These are phyloP conservation scores for Evansstolkia leycettana DNA, from an alignment of 495 filamentous ascomycete genomes.

Conservation along the genomic window DNA sequence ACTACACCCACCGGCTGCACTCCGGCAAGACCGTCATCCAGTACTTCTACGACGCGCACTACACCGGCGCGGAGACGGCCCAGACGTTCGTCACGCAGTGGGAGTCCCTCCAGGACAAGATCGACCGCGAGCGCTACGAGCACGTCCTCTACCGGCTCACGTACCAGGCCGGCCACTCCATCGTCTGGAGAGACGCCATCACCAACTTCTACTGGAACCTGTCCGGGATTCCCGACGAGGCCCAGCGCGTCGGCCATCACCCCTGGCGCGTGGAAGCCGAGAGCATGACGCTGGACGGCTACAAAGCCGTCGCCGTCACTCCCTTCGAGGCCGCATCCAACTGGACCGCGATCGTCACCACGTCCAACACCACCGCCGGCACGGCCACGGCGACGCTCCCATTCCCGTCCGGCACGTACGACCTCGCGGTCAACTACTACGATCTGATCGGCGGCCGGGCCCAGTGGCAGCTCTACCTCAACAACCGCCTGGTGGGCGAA, in stretches of 20 bases:
- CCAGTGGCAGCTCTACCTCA: slow-evolving; percentile 40
- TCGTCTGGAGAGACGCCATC: slow-evolving; percentile 59
- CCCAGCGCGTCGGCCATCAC: slow-evolving; percentile 42
- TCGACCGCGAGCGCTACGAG: slow-evolving; percentile 51
- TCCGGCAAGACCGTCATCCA: slow-evolving; percentile 61
- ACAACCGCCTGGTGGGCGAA: slow-evolving; percentile 35
- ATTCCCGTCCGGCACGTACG: slow-evolving; percentile 41
- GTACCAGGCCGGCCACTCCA: slow-evolving; percentile 57
- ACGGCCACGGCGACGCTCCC: slow-evolving; percentile 33
- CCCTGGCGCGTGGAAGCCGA: slow-evolving; percentile 55
- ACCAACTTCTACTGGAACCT: slow-evolving; percentile 46
- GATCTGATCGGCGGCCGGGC: slow-evolving; percentile 45
- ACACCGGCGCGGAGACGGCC: slow-evolving; percentile 45
- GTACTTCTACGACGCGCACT: slow-evolving; percentile 65
- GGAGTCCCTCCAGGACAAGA: slow-evolving; percentile 38
- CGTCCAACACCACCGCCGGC: slow-evolving; percentile 35
- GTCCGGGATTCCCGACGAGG: slow-evolving; percentile 44
- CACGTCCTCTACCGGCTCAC: slow-evolving; percentile 41
- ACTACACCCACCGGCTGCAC: slow-evolving; percentile 51
- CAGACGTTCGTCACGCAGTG: slow-evolving; percentile 44
- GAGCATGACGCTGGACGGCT: slow-evolving; percentile 44
- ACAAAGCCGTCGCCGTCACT: slow-evolving; percentile 33
- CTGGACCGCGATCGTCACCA: slow-evolving; percentile 32
- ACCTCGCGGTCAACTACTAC: slow-evolving; percentile 55
- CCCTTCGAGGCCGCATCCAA: slow-evolving; percentile 46